A percentile compares a stretch with the other conserved stretches of the same genome.
These are phyloP conservation scores for Schoenoplectus triqueter DNA, from an alignment of 202 grass and related monocot genomes.

Conservation along the genomic window DNA sequence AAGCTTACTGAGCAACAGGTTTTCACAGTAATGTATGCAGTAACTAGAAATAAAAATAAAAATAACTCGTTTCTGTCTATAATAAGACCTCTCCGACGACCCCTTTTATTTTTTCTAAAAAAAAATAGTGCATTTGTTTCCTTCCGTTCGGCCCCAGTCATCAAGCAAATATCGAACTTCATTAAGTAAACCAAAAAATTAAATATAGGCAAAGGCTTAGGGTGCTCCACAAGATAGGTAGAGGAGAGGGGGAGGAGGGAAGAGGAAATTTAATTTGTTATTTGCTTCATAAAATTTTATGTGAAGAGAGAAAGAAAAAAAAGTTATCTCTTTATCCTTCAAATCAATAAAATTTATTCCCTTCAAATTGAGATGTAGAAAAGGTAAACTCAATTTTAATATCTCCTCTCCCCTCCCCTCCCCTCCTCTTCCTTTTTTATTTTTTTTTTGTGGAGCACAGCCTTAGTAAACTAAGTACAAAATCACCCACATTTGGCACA, in stretches of 20 bases:
- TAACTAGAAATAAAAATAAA: background rate
- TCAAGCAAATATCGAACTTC: conserved; percentile 13
- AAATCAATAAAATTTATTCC: too few species aligned
- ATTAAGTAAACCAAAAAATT: background rate
- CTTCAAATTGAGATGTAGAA: too few species aligned
- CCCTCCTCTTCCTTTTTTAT: too few species aligned
- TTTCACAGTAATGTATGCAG: background rate
- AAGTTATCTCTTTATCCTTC: too few species aligned
- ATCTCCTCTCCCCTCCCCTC: too few species aligned
- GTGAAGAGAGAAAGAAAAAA: too few species aligned
- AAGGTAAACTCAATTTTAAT: too few species aligned
- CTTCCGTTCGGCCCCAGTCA: background rate
- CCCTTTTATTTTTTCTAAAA: background rate
- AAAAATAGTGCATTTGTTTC: background rate
- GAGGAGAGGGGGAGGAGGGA: too few species aligned
- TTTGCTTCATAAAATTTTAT: too few species aligned
- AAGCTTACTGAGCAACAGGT: background rate
- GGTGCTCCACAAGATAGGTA: too few species aligned
- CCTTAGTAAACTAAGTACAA: conserved; percentile 26
- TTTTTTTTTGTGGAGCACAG: too few species aligned
- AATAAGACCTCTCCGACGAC: background rate
- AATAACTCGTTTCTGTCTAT: background rate
- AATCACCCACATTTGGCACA: conserved; percentile 28
- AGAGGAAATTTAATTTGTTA: too few species aligned
- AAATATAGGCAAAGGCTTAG: background rate